phyloP scores from a whole-genome alignment of 1,284 basidiomycete species.

The Moesziomyces sp. region DNA sequence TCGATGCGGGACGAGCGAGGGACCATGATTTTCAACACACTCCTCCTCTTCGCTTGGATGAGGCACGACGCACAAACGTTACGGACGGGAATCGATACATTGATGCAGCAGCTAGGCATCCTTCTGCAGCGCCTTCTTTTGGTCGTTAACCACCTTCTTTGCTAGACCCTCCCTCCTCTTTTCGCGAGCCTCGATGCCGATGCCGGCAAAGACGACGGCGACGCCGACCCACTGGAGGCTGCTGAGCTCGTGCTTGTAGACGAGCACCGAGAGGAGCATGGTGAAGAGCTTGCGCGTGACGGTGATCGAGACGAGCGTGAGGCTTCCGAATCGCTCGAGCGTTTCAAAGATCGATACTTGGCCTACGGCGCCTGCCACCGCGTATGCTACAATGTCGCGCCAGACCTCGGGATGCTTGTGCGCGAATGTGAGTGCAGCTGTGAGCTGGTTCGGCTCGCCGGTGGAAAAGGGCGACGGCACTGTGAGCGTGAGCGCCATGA shows the following conservation, averaged over 20 bases:
- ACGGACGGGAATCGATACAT: too few relatives aligned
- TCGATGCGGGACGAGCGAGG: too few relatives aligned
- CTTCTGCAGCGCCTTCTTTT: slow-evolving; percentile 42
- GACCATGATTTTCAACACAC: too few relatives aligned
- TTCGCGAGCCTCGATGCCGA: slow-evolving; percentile 86
- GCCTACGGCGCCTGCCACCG: slow-evolving; percentile 88
- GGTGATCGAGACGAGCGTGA: slow-evolving; percentile 74
- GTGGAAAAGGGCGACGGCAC: slow-evolving; percentile 72
- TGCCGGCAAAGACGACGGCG: slow-evolving; percentile 88
- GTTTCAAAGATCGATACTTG: slow-evolving; percentile 99
- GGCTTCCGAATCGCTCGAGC: slow-evolving; percentile 90
- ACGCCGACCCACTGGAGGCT: slow-evolving; percentile 90
- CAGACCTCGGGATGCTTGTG: slow-evolving; percentile 81
- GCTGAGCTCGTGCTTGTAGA: slow-evolving; percentile 89
- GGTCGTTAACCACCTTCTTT: slow-evolving; percentile 33
- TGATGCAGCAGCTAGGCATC: slow-evolving; percentile 20
- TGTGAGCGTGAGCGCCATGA: slow-evolving; percentile 68
- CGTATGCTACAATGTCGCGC: slow-evolving; percentile 83
- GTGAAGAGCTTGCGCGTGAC: slow-evolving; percentile 95
- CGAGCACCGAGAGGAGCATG: slow-evolving; percentile 92
- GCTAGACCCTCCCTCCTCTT: slow-evolving; percentile 50
- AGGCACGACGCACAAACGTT: too few relatives aligned
- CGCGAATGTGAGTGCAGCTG: slow-evolving; percentile 73
- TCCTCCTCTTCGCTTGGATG: too few relatives aligned
- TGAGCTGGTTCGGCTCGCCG: slow-evolving; percentile 38